Evolutionary conservation across 805 yeast genomes (phyloP), one percentile per base, ranked within the genome.

Genomic region (Tetrapisispora phaffii): DNA sequence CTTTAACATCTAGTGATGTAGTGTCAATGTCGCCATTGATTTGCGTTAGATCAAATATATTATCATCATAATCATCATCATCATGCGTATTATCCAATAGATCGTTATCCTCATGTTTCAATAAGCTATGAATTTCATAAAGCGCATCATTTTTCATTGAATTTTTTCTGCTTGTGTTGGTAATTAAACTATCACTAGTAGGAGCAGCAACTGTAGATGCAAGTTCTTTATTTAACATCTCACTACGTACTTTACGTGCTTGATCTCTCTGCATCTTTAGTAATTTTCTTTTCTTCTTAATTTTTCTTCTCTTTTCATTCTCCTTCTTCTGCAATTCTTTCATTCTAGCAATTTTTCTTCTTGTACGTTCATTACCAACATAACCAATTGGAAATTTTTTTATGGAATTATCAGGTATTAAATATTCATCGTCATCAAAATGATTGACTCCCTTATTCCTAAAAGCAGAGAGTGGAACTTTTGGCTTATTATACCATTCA

Each of bases 391-490:
- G 67, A 12, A 54, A 62, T 38, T 60, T 60, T 38, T 56, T 55
- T 5, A 57, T 57, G 2, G 62, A 54, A 38, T 56, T 52, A 12
- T 49, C 52, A 9, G 65, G 65, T 12, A 57, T 39, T 53, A 61
- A 53, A 38, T 50, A 59, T 44, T 61, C 63, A 41, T 59, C 63
- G 13, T 58, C 65, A 16, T 61, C 67, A 36, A 58, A 52, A 31
- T 59, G 51, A 24, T 62, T 58, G 10, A 76, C 63, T 12, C 84
- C 83, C 57, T 87, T 82, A 65, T 87, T 89, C 58, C 97, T 71
- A 62, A 90, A 90, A 1, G 97, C 97, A 2, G 94, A 85, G 34
- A 89, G 66, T 3, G 97, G 97, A 8, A 87, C 80, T 45, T 72
- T 72, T 59, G 74, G 76, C 58, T 65, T 64, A 22, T 54, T 56